These are phyloP conservation scores for Forsythia suspensa DNA, from an alignment of 257 asterid genomes.

Conservation along the genomic window DNA sequence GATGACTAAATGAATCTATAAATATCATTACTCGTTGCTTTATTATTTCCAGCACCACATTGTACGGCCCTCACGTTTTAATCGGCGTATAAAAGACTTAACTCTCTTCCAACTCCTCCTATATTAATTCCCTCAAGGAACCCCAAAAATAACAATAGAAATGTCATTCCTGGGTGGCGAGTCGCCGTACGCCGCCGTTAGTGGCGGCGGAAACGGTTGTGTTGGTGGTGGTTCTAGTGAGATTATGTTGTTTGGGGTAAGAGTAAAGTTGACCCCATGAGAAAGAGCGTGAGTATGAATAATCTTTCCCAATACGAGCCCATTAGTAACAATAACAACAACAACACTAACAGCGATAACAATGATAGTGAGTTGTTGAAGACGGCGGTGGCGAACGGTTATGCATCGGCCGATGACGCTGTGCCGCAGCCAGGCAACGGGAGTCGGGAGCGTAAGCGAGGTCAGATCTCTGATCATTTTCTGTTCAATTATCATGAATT, in stretches of 20 bases:
- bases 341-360: background rate
- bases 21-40: no score
- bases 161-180: constrained; percentile 43
- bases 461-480: constrained; percentile 47
- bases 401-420: constrained; percentile 84
- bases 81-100: constrained; percentile 25
- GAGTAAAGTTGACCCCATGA: constrained; percentile 83
- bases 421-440: constrained; percentile 45
- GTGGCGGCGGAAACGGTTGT: constrained; percentile 22
- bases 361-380: constrained; percentile 29
- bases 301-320: constrained; percentile 71
- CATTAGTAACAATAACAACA: constrained; percentile 10
- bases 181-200: constrained; percentile 32
- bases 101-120: constrained; percentile 4
- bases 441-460: constrained; percentile 90
- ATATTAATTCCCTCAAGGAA: constrained; percentile 32
- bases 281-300: constrained; percentile 89
- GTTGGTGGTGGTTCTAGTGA: constrained; percentile 36
- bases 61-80: constrained; percentile 47
- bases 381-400: constrained; percentile 39
- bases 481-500: background rate
- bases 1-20: no score
- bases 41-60: constrained; percentile 32
- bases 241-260: constrained; percentile 80
- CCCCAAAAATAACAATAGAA: constrained; percentile 10